Percentiles rank a stretch among this genome's conserved stretches.
These are phyloP conservation scores for Aspergillus fumigatus DNA, from an alignment of 2,329 filamentous ascomycete species.

Conservation along the genomic window DNA sequence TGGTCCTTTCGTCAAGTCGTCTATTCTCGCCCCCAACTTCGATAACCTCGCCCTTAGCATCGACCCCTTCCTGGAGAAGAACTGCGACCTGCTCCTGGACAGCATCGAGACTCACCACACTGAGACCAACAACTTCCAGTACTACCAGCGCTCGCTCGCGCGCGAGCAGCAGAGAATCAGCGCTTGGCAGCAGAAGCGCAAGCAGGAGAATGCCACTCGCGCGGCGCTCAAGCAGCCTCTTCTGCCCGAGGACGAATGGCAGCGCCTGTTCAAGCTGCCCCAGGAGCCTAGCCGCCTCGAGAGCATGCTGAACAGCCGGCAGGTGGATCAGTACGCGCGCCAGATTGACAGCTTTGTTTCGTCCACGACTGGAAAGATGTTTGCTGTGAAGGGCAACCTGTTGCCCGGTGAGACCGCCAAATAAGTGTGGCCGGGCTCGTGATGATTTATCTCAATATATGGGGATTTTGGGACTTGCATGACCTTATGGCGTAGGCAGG, in stretches of 20 bases:
- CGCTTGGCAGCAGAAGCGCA: constrained; percentile 94
- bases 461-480: constrained; percentile 36
- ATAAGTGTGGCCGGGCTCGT: constrained; percentile 21
- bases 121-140: constrained; percentile 98
- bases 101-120: constrained; percentile 98
- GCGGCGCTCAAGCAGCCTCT: constrained; percentile 80
- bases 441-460: constrained; percentile 20
- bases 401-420: constrained; percentile 51
- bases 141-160: constrained; percentile 88
- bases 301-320: constrained; percentile 88
- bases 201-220: constrained; percentile 86
- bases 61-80: constrained; percentile 97
- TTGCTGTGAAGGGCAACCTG: constrained; percentile 74
- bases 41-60: constrained; percentile 88
- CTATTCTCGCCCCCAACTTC: constrained; percentile 78
- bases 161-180: constrained; percentile 96
- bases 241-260: constrained; percentile 96
- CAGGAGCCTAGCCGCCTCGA: constrained; percentile 90
- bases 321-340: constrained; percentile 96
- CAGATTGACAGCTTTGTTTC: constrained; percentile 96
- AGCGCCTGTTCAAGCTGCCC: constrained; percentile 95
- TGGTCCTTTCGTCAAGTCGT: constrained; percentile 53
- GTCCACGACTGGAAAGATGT: constrained; percentile 93
- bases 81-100: constrained; percentile 90
- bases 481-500: constrained; percentile 41